Evolutionary conservation across 2,329 filamentous ascomycete genomes (phyloP).

Genomic region (Colletotrichum gigasporum): DNA sequence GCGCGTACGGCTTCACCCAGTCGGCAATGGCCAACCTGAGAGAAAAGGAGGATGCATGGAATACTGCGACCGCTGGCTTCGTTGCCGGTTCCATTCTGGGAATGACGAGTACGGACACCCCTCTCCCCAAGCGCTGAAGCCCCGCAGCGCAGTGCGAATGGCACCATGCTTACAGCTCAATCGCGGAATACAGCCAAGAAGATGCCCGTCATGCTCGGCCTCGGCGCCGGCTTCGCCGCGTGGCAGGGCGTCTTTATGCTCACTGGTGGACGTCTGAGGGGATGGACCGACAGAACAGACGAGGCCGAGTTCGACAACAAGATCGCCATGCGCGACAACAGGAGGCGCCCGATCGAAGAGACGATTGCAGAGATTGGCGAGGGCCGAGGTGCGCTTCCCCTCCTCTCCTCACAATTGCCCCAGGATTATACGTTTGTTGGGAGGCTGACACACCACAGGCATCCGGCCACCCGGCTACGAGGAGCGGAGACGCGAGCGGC

Average conservation of each 20-base stretch:
- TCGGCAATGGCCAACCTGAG: constrained; percentile 85
- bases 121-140: background rate
- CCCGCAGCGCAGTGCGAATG: background rate
- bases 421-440: background rate
- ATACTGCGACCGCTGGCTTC: constrained; percentile 80
- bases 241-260: constrained; percentile 73
- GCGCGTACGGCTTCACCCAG: constrained; percentile 80
- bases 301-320: constrained; percentile 80
- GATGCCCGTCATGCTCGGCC: constrained; percentile 76
- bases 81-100: constrained; percentile 78
- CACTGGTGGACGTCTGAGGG: constrained; percentile 68
- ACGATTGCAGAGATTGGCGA: constrained; percentile 85
- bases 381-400: constrained; percentile 74
- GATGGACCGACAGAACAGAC: constrained; percentile 57
- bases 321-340: constrained; percentile 77
- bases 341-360: constrained; percentile 79
- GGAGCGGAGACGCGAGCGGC: constrained; percentile 81
- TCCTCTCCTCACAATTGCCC: background rate
- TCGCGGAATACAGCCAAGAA: constrained; percentile 50
- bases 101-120: constrained; percentile 68
- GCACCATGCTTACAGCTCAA: constrained; percentile 12
- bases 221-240: constrained; percentile 66
- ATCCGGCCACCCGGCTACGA: constrained; percentile 85
- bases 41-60: constrained; percentile 82
- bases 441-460: constrained; percentile 57